Evolutionary conservation across 176 grass and related monocot genomes (phyloP).

Genomic region (Lolium multiflorum): DNA sequence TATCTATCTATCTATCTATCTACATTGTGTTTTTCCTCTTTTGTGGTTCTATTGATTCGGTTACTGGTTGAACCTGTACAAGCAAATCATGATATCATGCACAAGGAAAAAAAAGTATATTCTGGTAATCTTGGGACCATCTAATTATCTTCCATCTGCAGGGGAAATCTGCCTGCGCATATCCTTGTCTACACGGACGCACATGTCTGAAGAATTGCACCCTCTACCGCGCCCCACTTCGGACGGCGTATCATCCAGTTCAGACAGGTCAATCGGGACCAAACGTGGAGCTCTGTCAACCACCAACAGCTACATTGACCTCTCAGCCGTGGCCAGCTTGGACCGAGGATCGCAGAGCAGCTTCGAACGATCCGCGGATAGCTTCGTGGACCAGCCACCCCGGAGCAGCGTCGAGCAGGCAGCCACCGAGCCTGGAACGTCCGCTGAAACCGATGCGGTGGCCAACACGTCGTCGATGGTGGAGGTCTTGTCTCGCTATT

Average conservation of each 20-base stretch:
- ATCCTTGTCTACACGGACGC: slow-evolving; percentile 64
- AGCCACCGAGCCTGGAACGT: slow-evolving; percentile 17
- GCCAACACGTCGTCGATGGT: slow-evolving; percentile 51
- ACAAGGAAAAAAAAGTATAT: too few species aligned
- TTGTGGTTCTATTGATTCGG: background rate
- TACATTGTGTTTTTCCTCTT: background rate
- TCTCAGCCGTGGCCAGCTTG: slow-evolving; percentile 27
- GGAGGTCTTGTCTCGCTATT: slow-evolving; percentile 64
- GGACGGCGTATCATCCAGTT: slow-evolving; percentile 74
- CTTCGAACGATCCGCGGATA: slow-evolving; percentile 15
- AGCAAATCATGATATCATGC: slow-evolving; percentile 14
- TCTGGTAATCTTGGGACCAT: too few species aligned
- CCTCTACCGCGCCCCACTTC: slow-evolving; percentile 41
- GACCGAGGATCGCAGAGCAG: slow-evolving; percentile 27
- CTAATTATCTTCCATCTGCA: slow-evolving; percentile 23
- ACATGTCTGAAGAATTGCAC: slow-evolving; percentile 38
- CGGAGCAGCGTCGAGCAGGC: slow-evolving; percentile 35
- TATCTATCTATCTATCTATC: background rate
- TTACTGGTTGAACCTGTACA: background rate
- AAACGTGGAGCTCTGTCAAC: slow-evolving; percentile 44
- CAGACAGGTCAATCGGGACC: slow-evolving; percentile 70
- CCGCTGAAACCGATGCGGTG: slow-evolving; percentile 29
- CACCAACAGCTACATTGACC: slow-evolving; percentile 47
- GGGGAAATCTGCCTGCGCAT: slow-evolving; percentile 81
- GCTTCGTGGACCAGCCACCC: slow-evolving; percentile 25